Evolutionary conservation across 2,329 filamentous ascomycete genomes (phyloP).

Genomic region (Proliferodiscus dingleyae): DNA sequence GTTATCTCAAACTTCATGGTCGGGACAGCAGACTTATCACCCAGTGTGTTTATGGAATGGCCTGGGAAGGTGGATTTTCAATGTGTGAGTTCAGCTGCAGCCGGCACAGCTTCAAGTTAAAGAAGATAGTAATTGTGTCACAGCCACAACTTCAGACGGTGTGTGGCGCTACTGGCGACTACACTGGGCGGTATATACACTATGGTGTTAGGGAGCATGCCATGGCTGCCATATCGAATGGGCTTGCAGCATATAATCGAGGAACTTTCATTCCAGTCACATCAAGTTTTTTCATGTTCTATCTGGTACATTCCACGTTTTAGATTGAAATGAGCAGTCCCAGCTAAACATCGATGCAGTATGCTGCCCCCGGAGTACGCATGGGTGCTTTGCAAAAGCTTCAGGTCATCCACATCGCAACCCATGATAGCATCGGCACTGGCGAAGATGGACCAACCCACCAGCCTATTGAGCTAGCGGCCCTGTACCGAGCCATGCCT

Average conservation of each 20-base stretch:
- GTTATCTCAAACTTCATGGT: conserved; percentile 46
- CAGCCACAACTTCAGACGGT: conserved; percentile 35
- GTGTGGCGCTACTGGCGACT: conserved; percentile 50
- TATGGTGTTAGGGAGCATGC: conserved; percentile 58
- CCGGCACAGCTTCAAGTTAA: no score
- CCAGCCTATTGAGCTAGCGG: conserved; percentile 53
- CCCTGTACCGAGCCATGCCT: conserved; percentile 58
- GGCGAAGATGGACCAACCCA: conserved; percentile 60
- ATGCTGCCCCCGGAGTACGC: conserved; percentile 53
- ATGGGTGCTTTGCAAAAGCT: conserved; percentile 55
- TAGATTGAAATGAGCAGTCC: no score
- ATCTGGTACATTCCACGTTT: no score
- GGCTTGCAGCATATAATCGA: conserved; percentile 52
- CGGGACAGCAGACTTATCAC: conserved; percentile 48
- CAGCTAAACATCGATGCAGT: no score
- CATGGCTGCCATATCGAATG: conserved; percentile 54
- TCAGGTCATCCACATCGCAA: conserved; percentile 54
- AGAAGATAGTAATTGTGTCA: no score
- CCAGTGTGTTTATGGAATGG: conserved; percentile 53
- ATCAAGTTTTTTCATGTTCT: conserved; percentile 60
- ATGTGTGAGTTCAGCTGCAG: conserved; percentile 18
- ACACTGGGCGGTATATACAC: conserved; percentile 52
- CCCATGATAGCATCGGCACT: conserved; percentile 55
- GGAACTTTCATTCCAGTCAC: conserved; percentile 54
- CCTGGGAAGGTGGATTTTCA: conserved; percentile 48